These are phyloP conservation scores for Coccinonectria pachysandricola DNA, from an alignment of 2,329 filamentous ascomycete genomes.

Conservation along the genomic window DNA sequence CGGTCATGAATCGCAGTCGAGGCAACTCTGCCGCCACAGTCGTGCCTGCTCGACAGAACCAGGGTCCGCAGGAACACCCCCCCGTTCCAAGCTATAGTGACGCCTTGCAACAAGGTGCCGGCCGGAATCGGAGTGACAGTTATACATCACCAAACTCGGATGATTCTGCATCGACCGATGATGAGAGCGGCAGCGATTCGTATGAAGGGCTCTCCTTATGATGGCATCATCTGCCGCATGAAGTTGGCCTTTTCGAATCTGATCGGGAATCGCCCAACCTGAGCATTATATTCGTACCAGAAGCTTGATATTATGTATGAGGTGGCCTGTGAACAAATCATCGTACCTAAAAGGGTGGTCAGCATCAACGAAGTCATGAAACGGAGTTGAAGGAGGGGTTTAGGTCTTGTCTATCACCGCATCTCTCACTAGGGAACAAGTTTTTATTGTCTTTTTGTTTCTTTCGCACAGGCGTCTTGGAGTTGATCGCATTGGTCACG, in stretches of 20 bases:
- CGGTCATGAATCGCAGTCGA: slow-evolving; percentile 39
- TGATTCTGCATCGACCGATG: slow-evolving; percentile 3
- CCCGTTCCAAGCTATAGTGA: slow-evolving; percentile 79
- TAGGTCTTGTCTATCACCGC: too few relatives aligned
- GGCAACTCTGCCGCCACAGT: slow-evolving; percentile 37
- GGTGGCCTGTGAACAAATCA: too few relatives aligned
- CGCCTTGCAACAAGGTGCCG: slow-evolving; percentile 47
- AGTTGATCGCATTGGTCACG: slow-evolving; percentile 16
- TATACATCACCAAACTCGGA: slow-evolving; percentile 12
- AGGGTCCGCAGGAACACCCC: slow-evolving; percentile 29
- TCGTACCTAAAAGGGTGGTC: too few relatives aligned
- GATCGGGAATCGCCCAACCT: slow-evolving; percentile 2
- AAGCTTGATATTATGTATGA: too few relatives aligned
- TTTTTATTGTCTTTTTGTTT: slow-evolving; percentile 13
- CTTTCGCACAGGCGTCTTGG: slow-evolving; percentile 16
- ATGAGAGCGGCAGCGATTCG: slow-evolving; percentile 1
- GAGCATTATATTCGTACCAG: too few relatives aligned
- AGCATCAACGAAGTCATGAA: slow-evolving; percentile 9
- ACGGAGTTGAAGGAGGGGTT: slow-evolving; percentile 13
- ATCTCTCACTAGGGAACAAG: too few relatives aligned
- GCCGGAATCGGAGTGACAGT: slow-evolving; percentile 16
- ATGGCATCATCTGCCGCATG: too few relatives aligned
- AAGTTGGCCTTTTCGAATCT: not conserved
- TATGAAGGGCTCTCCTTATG: too few relatives aligned
- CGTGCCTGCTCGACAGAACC: slow-evolving; percentile 13